Evolutionary conservation across 148 eudicot species (phyloP).

Genomic region (Nyssa sinensis): DNA sequence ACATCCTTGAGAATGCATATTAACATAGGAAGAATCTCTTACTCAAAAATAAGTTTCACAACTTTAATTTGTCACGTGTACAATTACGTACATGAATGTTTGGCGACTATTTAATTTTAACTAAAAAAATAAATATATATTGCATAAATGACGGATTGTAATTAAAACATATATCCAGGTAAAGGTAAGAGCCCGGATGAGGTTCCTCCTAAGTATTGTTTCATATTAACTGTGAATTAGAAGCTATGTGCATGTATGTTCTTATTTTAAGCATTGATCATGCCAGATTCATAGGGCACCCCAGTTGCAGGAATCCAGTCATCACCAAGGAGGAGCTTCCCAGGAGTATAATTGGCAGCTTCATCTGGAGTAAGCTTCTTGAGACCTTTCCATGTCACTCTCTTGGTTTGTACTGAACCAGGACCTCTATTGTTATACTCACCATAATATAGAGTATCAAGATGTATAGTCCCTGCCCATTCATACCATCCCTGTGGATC

Average conservation of each 20-base stretch:
- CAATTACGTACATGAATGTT: no score
- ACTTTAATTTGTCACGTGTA: no score
- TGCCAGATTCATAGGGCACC: constrained; percentile 14
- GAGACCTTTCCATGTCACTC: constrained; percentile 54
- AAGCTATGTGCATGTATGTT: no score
- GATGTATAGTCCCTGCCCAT: constrained; percentile 34
- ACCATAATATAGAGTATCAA: constrained; percentile 39
- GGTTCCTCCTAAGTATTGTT: background rate
- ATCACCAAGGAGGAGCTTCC: constrained; percentile 32
- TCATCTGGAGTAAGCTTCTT: constrained; percentile 32
- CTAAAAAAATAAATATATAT: no score
- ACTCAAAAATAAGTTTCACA: no score
- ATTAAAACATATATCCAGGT: no score
- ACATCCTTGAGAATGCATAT: no score
- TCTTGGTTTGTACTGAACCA: constrained; percentile 29
- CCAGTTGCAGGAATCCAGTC: constrained; percentile 39
- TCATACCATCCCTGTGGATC: constrained; percentile 52
- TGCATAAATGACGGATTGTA: no score
- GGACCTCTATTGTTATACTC: constrained; percentile 58
- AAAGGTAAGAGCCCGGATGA: no score
- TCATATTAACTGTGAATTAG: background rate
- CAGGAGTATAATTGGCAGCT: constrained; percentile 35
- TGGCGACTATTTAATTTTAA: no score
- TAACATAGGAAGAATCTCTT: no score
- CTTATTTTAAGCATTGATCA: background rate